Evolutionary conservation across 805 yeast species (phyloP).

Genomic region (Kluyveromyces wickerhamii): DNA sequence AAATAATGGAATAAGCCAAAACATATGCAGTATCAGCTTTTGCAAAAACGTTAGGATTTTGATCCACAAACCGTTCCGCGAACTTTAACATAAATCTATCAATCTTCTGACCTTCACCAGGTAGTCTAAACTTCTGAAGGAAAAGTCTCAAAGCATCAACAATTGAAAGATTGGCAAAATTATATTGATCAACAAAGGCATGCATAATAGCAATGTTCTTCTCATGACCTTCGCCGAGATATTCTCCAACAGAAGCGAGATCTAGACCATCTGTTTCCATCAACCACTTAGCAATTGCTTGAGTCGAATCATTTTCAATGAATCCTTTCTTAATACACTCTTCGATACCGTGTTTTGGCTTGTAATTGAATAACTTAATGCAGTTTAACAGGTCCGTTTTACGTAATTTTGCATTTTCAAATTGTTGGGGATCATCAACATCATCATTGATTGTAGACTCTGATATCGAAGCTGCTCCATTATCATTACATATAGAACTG

Average conservation of each 20-base stretch:
- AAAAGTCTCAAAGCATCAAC: constrained; percentile 81
- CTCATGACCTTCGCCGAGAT: constrained; percentile 80
- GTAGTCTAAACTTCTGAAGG: constrained; percentile 83
- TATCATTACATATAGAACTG: constrained; percentile 6
- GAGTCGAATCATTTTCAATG: constrained; percentile 51
- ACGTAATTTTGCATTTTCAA: constrained; percentile 74
- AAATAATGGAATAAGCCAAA: constrained; percentile 81
- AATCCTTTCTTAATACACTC: constrained; percentile 56
- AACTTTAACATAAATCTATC: constrained; percentile 95
- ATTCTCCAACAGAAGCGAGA: constrained; percentile 82
- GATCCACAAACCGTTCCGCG: constrained; percentile 85
- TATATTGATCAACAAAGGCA: constrained; percentile 83
- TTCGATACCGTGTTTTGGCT: constrained; percentile 73
- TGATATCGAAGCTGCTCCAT: constrained; percentile 6
- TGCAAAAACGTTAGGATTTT: constrained; percentile 80
- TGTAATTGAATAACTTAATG: constrained; percentile 69
- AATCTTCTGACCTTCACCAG: constrained; percentile 97
- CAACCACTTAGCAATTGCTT: constrained; percentile 66
- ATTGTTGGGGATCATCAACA: constrained; percentile 70
- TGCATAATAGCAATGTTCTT: constrained; percentile 80
- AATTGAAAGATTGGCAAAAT: constrained; percentile 59
- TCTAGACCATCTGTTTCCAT: constrained; percentile 70
- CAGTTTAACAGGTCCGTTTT: constrained; percentile 78
- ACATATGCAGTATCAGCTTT: constrained; percentile 93
- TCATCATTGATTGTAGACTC: constrained; percentile 26